phyloP scores from a whole-genome alignment of 345 rosid species.

The Anastatica hierochuntica region DNA sequence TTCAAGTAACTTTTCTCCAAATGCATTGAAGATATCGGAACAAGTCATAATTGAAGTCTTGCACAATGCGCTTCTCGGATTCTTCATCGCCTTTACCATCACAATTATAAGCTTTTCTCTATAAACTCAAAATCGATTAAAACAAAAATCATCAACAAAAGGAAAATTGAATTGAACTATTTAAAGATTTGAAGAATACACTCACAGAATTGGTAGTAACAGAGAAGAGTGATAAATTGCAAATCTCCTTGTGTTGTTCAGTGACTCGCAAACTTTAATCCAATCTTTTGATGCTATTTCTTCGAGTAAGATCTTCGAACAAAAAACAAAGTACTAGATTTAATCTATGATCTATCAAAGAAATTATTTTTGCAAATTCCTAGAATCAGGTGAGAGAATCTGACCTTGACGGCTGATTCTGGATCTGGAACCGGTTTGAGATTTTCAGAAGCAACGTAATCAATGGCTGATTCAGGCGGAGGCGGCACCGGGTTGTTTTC shows the following conservation, averaged over 20 bases:
- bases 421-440: slow-evolving; percentile 48
- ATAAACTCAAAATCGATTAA: neutral
- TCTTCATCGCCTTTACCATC: slow-evolving; percentile 75
- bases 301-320: slow-evolving; percentile 39
- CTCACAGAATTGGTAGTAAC: slow-evolving; percentile 49
- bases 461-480: slow-evolving; percentile 41
- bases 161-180: neutral
- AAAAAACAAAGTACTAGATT: neutral
- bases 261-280: slow-evolving; percentile 55
- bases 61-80: slow-evolving; percentile 87
- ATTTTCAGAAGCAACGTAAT: slow-evolving; percentile 57
- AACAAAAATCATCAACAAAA: neutral
- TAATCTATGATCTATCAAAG: neutral
- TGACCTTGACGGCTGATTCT: slow-evolving; percentile 39
- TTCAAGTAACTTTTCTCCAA: slow-evolving; percentile 50
- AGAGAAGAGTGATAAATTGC: slow-evolving; percentile 57
- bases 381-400: neutral
- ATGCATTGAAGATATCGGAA: slow-evolving; percentile 61
- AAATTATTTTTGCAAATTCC: neutral
- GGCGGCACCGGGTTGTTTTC: slow-evolving; percentile 40
- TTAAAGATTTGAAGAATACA: neutral
- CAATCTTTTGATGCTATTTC: slow-evolving; percentile 73
- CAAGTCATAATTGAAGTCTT: slow-evolving; percentile 91
- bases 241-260: slow-evolving; percentile 54
- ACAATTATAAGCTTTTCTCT: slow-evolving; percentile 69